Percentiles rank a stretch among this genome's conserved stretches.
Conservation (phyloP, 371 early-diverging fungal genomes). For the Zychaea mexicana region DNA sequence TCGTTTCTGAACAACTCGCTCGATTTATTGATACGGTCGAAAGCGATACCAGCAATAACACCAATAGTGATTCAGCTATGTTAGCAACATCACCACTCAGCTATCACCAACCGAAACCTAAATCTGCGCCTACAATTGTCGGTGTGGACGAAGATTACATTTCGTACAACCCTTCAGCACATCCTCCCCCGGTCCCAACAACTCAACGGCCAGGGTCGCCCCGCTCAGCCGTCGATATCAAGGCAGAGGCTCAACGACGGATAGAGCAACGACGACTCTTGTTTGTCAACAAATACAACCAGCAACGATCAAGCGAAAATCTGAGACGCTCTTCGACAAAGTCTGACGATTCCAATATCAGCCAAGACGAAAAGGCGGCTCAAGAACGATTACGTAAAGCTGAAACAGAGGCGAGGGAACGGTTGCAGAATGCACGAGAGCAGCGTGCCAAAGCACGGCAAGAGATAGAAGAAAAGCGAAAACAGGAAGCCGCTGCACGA, state of each 20-base stretch:
- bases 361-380: slow-evolving; percentile 31
- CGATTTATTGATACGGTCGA: slow-evolving; percentile 38
- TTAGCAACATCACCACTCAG: background rate
- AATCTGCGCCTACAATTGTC: slow-evolving; percentile 1
- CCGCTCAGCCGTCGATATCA: slow-evolving; percentile 44
- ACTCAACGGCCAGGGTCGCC: slow-evolving; percentile 44
- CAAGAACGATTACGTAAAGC: slow-evolving; percentile 46
- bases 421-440: slow-evolving; percentile 18
- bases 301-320: background rate
- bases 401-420: slow-evolving; percentile 34
- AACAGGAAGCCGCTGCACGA: slow-evolving; percentile 17
- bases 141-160: background rate
- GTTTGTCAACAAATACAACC: slow-evolving; percentile 11
- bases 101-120: background rate
- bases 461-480: slow-evolving; percentile 28
- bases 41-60: background rate
- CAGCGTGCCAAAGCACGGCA: slow-evolving; percentile 16
- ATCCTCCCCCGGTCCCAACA: slow-evolving; percentile 43
- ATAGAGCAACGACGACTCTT: slow-evolving; percentile 38
- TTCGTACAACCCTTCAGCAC: background rate
- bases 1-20: slow-evolving; percentile 34
- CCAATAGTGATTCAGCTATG: too few relatives aligned
- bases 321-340: background rate
- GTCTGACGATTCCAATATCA: background rate
- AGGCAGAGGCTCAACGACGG: slow-evolving; percentile 44